Evolutionary conservation across 2,329 filamentous ascomycete genomes (phyloP).

Genomic region (Exophiala alcalophila): DNA sequence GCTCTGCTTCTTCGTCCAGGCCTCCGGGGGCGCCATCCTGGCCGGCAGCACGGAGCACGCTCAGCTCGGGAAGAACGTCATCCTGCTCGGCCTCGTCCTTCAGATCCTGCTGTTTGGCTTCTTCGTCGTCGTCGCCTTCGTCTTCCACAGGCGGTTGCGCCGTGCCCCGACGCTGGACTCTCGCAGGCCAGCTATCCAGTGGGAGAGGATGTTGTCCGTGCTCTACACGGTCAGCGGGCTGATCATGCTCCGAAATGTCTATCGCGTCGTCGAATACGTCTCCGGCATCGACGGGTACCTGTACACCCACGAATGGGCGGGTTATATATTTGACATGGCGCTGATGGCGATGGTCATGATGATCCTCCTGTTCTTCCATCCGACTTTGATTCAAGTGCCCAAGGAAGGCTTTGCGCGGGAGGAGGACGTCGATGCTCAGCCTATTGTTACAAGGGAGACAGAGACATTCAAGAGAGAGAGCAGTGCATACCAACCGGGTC

Average conservation of each 20-base stretch:
- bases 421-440: too few species aligned
- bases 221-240: conserved; percentile 31
- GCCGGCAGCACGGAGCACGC: too few species aligned
- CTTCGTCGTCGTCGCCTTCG: conserved; percentile 50
- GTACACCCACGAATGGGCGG: conserved; percentile 33
- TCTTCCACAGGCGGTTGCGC: conserved; percentile 51
- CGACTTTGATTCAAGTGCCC: too few species aligned
- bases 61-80: too few species aligned
- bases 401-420: too few species aligned
- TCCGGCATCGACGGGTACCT: conserved; percentile 34
- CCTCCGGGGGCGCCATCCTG: too few species aligned
- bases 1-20: conserved; percentile 37
- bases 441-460: too few species aligned
- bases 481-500: too few species aligned
- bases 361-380: conserved; percentile 4
- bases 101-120: conserved; percentile 58
- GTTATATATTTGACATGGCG: conserved; percentile 36
- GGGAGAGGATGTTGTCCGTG: conserved; percentile 39
- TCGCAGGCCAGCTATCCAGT: conserved; percentile 33
- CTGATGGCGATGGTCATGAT: conserved; percentile 30
- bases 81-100: conserved; percentile 56
- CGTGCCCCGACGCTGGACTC: conserved; percentile 23
- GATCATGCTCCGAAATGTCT: conserved; percentile 33
- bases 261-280: conserved; percentile 35
- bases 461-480: too few species aligned